Evolutionary conservation across 495 filamentous ascomycete genomes (phyloP).

Genomic region (Xylaria intraflava): DNA sequence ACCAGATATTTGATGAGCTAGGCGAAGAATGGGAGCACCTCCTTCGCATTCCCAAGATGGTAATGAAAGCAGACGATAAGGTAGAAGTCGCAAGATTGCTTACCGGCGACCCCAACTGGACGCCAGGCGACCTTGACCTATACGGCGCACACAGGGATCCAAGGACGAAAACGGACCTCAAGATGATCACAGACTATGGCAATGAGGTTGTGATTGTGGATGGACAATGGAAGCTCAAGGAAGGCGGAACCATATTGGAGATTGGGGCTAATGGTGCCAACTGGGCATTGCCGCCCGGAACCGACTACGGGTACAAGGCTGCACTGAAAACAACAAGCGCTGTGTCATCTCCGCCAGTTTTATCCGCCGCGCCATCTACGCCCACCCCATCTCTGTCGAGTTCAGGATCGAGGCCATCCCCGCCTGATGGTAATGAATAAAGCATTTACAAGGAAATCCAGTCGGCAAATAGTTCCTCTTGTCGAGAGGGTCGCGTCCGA

Average conservation of each 20-base stretch:
- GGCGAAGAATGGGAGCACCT: slow-evolving; percentile 29
- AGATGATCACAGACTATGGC: slow-evolving; percentile 12
- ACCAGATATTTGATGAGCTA: slow-evolving; percentile 28
- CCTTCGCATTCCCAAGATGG: slow-evolving; percentile 30
- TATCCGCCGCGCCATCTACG: too few species aligned
- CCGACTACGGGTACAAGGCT: too few species aligned
- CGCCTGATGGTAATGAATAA: too few species aligned
- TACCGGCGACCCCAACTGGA: slow-evolving; percentile 32
- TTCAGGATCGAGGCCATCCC: too few species aligned
- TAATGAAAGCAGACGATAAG: slow-evolving; percentile 15
- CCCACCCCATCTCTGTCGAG: too few species aligned
- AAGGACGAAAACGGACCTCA: slow-evolving; percentile 14
- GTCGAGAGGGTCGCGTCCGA: too few species aligned
- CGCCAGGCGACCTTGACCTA: slow-evolving; percentile 15
- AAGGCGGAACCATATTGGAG: neutral
- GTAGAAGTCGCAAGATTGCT: slow-evolving; percentile 28
- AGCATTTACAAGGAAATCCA: too few species aligned
- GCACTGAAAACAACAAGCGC: too few species aligned
- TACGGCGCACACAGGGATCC: slow-evolving; percentile 17
- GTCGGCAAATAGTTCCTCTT: too few species aligned
- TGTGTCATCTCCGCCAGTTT: too few species aligned
- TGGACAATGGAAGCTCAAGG: slow-evolving; percentile 14
- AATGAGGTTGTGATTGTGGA: slow-evolving; percentile 13
- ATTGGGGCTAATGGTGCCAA: too few species aligned
- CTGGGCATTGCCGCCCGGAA: too few species aligned